These are phyloP conservation scores for Rhodotorula sp. DNA, from an alignment of 1,284 basidiomycete species.

Conservation along the genomic window DNA sequence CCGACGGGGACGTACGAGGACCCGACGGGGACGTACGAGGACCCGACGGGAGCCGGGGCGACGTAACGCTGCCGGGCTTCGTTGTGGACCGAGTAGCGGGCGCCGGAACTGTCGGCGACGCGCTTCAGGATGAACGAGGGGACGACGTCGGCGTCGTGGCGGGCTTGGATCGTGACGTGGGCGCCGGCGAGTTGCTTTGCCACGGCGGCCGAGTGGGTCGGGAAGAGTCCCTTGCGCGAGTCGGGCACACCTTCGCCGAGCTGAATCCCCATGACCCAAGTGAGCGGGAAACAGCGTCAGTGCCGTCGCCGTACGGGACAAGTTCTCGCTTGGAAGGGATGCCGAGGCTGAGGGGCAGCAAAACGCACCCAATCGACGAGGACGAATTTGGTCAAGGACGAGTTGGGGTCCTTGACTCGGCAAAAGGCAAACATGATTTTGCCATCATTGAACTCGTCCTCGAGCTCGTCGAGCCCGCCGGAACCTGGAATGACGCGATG, in stretches of 20 bases:
- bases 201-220: constrained; percentile 77
- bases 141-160: constrained; percentile 82
- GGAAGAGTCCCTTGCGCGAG: constrained; percentile 86
- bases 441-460: constrained; percentile 93
- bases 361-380: constrained; percentile 57
- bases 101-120: constrained; percentile 86
- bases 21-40: constrained; percentile 43
- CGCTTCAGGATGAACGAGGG: constrained; percentile 77
- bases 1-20: constrained; percentile 47
- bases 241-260: constrained; percentile 95
- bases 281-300: neutral
- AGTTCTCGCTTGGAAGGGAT: too few species aligned
- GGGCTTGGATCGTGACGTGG: constrained; percentile 87
- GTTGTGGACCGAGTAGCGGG: constrained; percentile 72
- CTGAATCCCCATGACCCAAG: constrained; percentile 47
- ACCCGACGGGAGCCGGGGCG: constrained; percentile 43
- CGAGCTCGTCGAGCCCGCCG: constrained; percentile 82
- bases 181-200: constrained; percentile 73
- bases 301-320: neutral
- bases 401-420: constrained; percentile 84
- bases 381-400: constrained; percentile 85
- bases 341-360: neutral
- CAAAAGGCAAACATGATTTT: constrained; percentile 76
- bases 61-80: constrained; percentile 44
- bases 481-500: constrained; percentile 53